A percentile compares a stretch with the other conserved stretches of the same genome.
phyloP scores from a whole-genome alignment of 2,329 filamentous ascomycete species.

The Cercospora citrullina region DNA sequence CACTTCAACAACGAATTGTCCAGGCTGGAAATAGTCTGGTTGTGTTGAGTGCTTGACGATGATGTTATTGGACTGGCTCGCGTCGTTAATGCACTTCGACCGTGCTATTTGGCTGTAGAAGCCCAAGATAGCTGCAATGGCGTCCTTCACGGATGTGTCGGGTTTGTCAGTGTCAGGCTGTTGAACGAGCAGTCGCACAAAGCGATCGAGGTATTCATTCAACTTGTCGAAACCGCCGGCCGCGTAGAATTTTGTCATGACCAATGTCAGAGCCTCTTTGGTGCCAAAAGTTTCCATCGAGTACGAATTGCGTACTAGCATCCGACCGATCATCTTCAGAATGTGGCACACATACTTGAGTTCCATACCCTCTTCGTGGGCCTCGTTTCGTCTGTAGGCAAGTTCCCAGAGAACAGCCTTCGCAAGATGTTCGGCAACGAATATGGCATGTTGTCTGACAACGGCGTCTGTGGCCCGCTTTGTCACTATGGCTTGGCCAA shows the following conservation, averaged over 20 bases:
- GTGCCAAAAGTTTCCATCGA: slow-evolving; percentile 30
- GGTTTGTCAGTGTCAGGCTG: slow-evolving; percentile 45
- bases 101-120: slow-evolving; percentile 76
- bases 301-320: slow-evolving; percentile 32
- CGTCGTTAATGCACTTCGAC: slow-evolving; percentile 77
- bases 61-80: slow-evolving; percentile 62
- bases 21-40: slow-evolving; percentile 62
- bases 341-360: slow-evolving; percentile 30
- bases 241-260: slow-evolving; percentile 84
- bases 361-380: slow-evolving; percentile 27
- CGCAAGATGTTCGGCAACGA: slow-evolving; percentile 69
- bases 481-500: slow-evolving; percentile 78
- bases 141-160: slow-evolving; percentile 26
- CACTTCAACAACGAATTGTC: slow-evolving; percentile 83
- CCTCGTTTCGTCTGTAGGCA: slow-evolving; percentile 28
- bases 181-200: slow-evolving; percentile 32
- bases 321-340: slow-evolving; percentile 28
- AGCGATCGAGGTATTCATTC: slow-evolving; percentile 50
- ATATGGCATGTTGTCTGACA: slow-evolving; percentile 60
- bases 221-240: slow-evolving; percentile 72
- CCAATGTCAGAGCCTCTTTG: slow-evolving; percentile 59
- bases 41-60: slow-evolving; percentile 46
- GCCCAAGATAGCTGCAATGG: slow-evolving; percentile 78
- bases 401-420: slow-evolving; percentile 50
- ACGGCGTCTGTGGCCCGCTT: slow-evolving; percentile 66